A percentile compares a stretch with the other conserved stretches of the same genome.
phyloP scores from a whole-genome alignment of 345 rosid genomes.

The Iberis pinnata region DNA sequence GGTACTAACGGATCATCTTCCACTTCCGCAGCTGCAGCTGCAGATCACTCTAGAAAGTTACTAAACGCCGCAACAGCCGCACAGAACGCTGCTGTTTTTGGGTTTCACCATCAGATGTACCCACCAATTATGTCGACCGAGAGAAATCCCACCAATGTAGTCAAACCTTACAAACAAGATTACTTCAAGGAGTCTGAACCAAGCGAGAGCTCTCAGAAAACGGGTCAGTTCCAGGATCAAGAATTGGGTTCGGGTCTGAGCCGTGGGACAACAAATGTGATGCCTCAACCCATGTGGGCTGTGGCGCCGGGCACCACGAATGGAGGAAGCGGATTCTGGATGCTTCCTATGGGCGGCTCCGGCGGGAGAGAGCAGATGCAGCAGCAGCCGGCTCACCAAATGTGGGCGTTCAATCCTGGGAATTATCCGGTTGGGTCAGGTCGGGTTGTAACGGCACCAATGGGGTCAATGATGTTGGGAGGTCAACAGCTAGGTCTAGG shows the following conservation, averaged over 20 bases:
- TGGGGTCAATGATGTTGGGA: slow-evolving; percentile 65
- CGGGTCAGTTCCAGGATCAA: slow-evolving; percentile 32
- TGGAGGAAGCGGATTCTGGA: slow-evolving; percentile 73
- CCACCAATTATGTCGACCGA: slow-evolving; percentile 39
- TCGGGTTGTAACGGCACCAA: slow-evolving; percentile 47
- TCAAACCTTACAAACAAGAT: slow-evolving; percentile 55
- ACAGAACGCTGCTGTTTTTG: slow-evolving; percentile 35
- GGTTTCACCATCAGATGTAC: slow-evolving; percentile 56
- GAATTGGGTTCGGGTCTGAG: slow-evolving; percentile 34
- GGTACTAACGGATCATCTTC: slow-evolving; percentile 21
- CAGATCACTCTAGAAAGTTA: slow-evolving; percentile 31
- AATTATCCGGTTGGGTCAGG: slow-evolving; percentile 43
- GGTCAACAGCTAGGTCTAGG: slow-evolving; percentile 63
- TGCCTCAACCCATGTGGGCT: slow-evolving; percentile 71
- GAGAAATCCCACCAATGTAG: slow-evolving; percentile 31
- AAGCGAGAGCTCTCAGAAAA: slow-evolving; percentile 42
- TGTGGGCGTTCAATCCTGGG: slow-evolving; percentile 67
- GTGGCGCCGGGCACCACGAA: slow-evolving; percentile 54
- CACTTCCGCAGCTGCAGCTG: neutral
- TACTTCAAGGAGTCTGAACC: slow-evolving; percentile 55
- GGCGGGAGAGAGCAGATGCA: slow-evolving; percentile 35
- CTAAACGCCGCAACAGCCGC: slow-evolving; percentile 24
- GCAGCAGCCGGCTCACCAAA: slow-evolving; percentile 37
- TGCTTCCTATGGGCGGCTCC: slow-evolving; percentile 55
- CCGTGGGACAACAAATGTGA: slow-evolving; percentile 31